Base-by-base conservation (phyloP, 2,329 filamentous ascomycete genomes). In the Diaporthe australafricana region DNA sequence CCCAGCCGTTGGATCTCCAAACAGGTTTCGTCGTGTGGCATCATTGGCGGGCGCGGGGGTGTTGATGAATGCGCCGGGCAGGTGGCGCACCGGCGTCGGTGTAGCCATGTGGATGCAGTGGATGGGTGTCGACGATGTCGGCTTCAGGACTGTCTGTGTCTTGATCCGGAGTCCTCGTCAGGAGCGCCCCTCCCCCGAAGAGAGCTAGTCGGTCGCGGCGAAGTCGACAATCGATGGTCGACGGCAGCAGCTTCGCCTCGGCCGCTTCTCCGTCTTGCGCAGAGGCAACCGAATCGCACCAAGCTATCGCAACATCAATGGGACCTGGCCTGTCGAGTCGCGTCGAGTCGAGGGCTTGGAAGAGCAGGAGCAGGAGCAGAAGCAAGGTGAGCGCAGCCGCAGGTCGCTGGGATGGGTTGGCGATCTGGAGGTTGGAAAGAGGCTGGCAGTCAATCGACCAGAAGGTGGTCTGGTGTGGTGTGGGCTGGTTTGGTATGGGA, bases 11-110 rank as follows among this genome's bases (percentile, higher is more conserved):
- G 35, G 52, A 40, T 80, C 78, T 62, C 78, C 75, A 70, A 90
- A 91, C 65, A 90, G 83, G 70, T 86, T 85, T 74, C 88, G 87
- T 72, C 86, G 84, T 72, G 86, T 83, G 20, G 85, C 82, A 76
- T 89, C 86, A 74, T 81, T 76, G 76, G 84, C 81, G 45, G 88
- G 85, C 70, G 91, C 93, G 60, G 93, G 93, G 27, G 94, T 96
- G 77, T 92, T 90, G 78, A 94, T 83, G 79, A 92, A 96, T 77
- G 91, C 91, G 84, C 93, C 93, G 55, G 93, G 93, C 60, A 94
- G 86, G 73, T 90, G 90, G 77, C 93, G 90, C 83, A 92, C 87
- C 48, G 93, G 93, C 70, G 93, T 94, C 74, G 85, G 82, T 75
- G 89, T 88, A 66, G 89, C 85, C 89, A 91, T 91, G 73, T 72